Evolutionary conservation across 371 early-diverging fungal genomes (phyloP), one percentile per base, ranked within the genome.

Genomic region (Mortierella sp.): DNA sequence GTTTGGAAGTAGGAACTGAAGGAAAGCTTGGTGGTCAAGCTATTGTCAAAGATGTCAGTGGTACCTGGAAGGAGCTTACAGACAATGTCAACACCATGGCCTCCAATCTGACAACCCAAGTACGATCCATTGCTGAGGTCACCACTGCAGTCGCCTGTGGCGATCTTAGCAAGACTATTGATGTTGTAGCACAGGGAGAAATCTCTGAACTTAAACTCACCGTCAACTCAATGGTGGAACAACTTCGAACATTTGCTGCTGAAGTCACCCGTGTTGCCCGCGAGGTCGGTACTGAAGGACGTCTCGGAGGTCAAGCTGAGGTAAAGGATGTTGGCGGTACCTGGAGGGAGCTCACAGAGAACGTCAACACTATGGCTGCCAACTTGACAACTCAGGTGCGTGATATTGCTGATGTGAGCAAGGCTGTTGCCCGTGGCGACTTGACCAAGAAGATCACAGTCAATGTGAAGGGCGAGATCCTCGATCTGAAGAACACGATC

Each of bases 21-120:
- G 88, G 86, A 15, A 84, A 83, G 34, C 64, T 86, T 0, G 89
- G 87, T 7, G 89, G 85, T 1, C 84, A 88, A 62, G 87, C 86
- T 2, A 57, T 70, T 1, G 89, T 88, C 2, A 86, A 85, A 8
- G 86, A 82, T 64, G 87, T 86, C 10, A 83, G 75, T 28, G 88
- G 88, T 26, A 87, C 85, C 0, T 86, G 88, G 88, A 84, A 86
- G 61, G 86, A 84, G 43, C 63, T 89, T 0, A 87, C 88, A 0
- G 86, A 87, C 51, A 89, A 89, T 70, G 89, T 89, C 56, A 89
- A 89, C 61, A 71, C 78, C n/a, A 89, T 89, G 89, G 89, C 87
- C 0, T 53, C 84, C 6, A 89, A 89, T 58, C 63, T 89, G 17
- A 89, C 89, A 0, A 83, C 85, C 1, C 89, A 89, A 63, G 90